Base-by-base conservation (phyloP, 371 early-diverging fungal genomes). In the Actinomortierella wolfii region DNA sequence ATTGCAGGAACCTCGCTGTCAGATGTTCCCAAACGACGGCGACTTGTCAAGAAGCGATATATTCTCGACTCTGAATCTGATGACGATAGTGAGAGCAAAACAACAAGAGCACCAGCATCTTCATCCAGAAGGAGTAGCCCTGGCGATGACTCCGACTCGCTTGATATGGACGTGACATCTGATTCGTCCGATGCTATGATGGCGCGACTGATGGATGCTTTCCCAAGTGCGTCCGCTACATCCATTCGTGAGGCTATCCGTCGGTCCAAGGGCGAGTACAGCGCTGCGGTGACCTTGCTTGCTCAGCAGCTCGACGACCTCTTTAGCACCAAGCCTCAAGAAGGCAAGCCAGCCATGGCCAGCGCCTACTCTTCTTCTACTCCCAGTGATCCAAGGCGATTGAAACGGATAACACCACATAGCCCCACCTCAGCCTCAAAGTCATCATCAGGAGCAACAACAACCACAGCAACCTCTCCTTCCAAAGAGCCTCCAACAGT, bases 71-170 rank as follows among this genome's bases (percentile, higher is more conserved):
- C 51, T 5, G 34, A 34, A 6, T 24, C 74, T 11, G 73, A 62
- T 26, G 56, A 59, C 0, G 78, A 75, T 3, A 66, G 70, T 17
- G 68, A 59, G 8, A 34, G 39, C 15, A 59, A 29, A 42, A 54
- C 26, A 65, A 54, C 46, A 49, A 47, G 25, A 24, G 20, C 4
- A 54, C 39, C 58, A 28, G 46, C 43, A 28, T 25, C 57, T n/a
- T 14, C 60, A 51, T 5, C 18, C 29, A 52, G 21, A 67, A 60
- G 9, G 43, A 53, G 17, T 48, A 26, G 23, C 62, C 25, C 29
- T 23, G 69, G 13, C 39, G 52, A 44, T 18, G 13, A 5, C 15
- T 62, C 5, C 61, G 53, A 51, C 59, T 64, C 8, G 54, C 29
- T 34, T 24, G 29, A 1, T 13, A 41, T 13, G 49, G 58, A 9